Evolutionary conservation across 164 flowering plant species (phyloP).

Genomic region (Buxus sempervirens): DNA sequence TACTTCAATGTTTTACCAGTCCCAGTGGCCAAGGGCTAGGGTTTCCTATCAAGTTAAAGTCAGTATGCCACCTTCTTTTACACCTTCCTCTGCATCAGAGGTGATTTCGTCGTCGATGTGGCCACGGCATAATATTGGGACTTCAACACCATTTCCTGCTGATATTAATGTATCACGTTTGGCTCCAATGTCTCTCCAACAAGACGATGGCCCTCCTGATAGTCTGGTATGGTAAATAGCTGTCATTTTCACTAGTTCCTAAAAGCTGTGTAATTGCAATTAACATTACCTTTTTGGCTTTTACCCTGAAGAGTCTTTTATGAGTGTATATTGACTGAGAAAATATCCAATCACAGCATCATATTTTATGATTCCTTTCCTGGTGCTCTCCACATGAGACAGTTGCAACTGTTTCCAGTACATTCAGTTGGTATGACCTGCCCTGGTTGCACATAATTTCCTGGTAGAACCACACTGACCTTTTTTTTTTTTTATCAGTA

Average conservation of each 20-base stretch:
- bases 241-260: no score
- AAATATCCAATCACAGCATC: neutral
- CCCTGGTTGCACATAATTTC: neutral
- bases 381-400: neutral
- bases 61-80: constrained; percentile 23
- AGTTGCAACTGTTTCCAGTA: neutral
- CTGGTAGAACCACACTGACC: neutral
- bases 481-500: no score
- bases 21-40: constrained; percentile 28
- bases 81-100: constrained; percentile 27
- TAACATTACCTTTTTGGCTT: neutral
- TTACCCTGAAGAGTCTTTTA: neutral
- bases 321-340: neutral
- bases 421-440: neutral
- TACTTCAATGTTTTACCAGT: constrained; percentile 20
- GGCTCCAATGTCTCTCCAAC: constrained; percentile 25
- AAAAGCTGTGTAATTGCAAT: neutral
- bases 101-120: constrained; percentile 16
- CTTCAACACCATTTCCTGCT: constrained; percentile 19
- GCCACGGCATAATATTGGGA: constrained; percentile 35
- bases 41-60: constrained; percentile 27
- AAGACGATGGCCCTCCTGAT: constrained; percentile 27
- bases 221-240: constrained; percentile 33
- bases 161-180: constrained; percentile 19
- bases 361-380: neutral